Evolutionary conservation across 2,329 filamentous ascomycete species (phyloP).

Genomic region (Colletotrichum camelliae): DNA sequence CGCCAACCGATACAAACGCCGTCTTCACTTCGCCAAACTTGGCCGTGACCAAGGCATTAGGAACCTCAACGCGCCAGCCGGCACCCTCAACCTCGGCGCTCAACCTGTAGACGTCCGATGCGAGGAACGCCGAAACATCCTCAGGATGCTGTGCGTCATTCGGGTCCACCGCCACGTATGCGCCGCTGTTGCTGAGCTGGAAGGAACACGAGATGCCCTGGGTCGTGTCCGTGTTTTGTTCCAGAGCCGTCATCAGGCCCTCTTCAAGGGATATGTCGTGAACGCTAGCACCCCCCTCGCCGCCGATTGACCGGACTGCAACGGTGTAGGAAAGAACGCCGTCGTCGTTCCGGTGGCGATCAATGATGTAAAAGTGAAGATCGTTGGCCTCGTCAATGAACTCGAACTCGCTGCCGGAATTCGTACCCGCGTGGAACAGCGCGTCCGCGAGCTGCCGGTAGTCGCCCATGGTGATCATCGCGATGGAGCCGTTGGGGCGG

Average conservation of each 20-base stretch:
- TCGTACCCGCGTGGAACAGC: conserved; percentile 58
- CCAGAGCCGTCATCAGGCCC: conserved; percentile 33
- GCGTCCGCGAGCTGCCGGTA: conserved; percentile 59
- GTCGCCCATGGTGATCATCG: conserved; percentile 55
- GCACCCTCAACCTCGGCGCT: conserved; percentile 45
- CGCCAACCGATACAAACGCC: conserved; percentile 48
- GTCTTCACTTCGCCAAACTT: conserved; percentile 42
- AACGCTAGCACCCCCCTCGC: conserved; percentile 33
- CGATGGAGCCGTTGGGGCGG: conserved; percentile 50
- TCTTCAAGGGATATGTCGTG: conserved; percentile 41
- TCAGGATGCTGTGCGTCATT: conserved; percentile 29
- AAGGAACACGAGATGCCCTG: conserved; percentile 51
- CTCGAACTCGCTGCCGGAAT: conserved; percentile 56
- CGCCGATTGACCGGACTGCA: conserved; percentile 48
- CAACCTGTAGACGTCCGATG: conserved; percentile 53
- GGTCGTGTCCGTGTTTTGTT: conserved; percentile 29
- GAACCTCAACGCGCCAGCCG: conserved; percentile 51
- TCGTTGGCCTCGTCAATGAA: conserved; percentile 51
- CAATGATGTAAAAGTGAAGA: conserved; percentile 56
- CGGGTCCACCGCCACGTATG: conserved; percentile 26
- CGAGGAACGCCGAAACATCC: conserved; percentile 43
- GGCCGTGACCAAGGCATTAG: conserved; percentile 44
- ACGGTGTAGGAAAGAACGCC: conserved; percentile 55
- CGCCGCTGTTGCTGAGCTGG: conserved; percentile 50
- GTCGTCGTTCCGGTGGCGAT: conserved; percentile 41